Evolutionary conservation across 352 stramenopile genomes (phyloP).

Genomic region (Phytophthora fragariae): DNA sequence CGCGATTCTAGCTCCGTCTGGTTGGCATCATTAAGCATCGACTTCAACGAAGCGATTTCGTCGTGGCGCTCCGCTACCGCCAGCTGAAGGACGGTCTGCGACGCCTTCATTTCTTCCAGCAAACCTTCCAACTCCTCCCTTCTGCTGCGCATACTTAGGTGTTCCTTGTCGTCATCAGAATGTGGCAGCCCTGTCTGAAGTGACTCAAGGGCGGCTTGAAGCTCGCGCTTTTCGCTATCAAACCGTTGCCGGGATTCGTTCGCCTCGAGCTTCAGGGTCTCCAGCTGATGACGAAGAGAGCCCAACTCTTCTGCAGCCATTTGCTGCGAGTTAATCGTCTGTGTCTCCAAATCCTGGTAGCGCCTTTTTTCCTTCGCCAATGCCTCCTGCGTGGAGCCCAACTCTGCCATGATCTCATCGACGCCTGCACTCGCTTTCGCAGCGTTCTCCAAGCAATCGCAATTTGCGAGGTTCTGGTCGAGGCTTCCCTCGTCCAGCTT

Average conservation of each 20-base stretch:
- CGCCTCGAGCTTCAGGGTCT: constrained; percentile 34
- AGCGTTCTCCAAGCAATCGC: constrained; percentile 23
- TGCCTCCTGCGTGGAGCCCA: constrained; percentile 25
- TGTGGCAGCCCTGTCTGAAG: constrained; percentile 6
- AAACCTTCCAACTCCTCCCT: constrained; percentile 24
- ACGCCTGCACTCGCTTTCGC: constrained; percentile 5
- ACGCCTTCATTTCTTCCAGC: constrained; percentile 23
- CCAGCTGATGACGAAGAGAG: constrained; percentile 34
- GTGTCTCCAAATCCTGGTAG: constrained; percentile 25
- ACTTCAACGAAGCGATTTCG: constrained; percentile 31
- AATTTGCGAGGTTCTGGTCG: neutral
- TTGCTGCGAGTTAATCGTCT: constrained; percentile 34
- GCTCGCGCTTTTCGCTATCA: constrained; percentile 30
- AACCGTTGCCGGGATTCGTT: constrained; percentile 19
- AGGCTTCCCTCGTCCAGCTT: constrained; percentile 12
- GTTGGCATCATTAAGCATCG: neutral
- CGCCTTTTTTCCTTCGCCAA: constrained; percentile 31
- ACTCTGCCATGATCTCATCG: constrained; percentile 29
- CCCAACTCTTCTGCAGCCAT: constrained; percentile 47
- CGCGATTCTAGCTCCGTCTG: constrained; percentile 30
- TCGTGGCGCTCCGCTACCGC: constrained; percentile 33
- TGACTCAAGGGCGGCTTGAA: constrained; percentile 35
- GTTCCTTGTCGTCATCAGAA: constrained; percentile 8
- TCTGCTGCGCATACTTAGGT: constrained; percentile 7
- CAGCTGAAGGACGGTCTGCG: constrained; percentile 30